A percentile compares a stretch with the other conserved stretches of the same genome.
Conservation (phyloP, 192 early-diverging fungal species). For the Coemansia interrupta region DNA sequence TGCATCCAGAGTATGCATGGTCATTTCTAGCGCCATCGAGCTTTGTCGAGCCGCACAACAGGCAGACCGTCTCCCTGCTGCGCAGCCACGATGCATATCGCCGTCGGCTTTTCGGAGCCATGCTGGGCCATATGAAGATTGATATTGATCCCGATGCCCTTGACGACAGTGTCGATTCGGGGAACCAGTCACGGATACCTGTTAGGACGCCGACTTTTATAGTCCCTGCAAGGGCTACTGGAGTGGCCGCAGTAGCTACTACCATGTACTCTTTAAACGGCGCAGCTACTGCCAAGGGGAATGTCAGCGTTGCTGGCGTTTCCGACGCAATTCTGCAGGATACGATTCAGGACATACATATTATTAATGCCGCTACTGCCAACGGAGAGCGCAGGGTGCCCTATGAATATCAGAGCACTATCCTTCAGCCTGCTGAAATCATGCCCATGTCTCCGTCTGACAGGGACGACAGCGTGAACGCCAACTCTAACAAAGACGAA, state of each 20-base stretch:
- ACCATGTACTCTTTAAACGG: conserved; percentile 30
- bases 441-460: conserved; percentile 1
- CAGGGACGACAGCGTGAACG: not conserved
- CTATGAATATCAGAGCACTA: conserved; percentile 23
- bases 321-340: conserved; percentile 32
- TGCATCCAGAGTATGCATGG: conserved; percentile 81
- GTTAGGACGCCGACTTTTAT: conserved; percentile 33
- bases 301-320: conserved; percentile 8
- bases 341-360: conserved; percentile 36
- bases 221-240: conserved; percentile 32
- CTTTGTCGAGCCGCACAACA: conserved; percentile 48
- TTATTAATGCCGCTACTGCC: conserved; percentile 21
- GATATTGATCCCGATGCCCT: conserved; percentile 58
- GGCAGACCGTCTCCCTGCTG: conserved; percentile 52
- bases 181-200: conserved; percentile 24
- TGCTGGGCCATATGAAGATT: conserved; percentile 59
- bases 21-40: conserved; percentile 55
- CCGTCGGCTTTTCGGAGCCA: conserved; percentile 54
- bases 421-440: conserved; percentile 13
- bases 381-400: conserved; percentile 23
- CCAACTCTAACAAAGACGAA: conserved; percentile 12
- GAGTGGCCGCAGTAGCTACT: conserved; percentile 22
- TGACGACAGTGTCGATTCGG: conserved; percentile 12
- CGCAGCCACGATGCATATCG: conserved; percentile 52
- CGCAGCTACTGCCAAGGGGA: conserved; percentile 19